These are phyloP conservation scores for Rhynchosporium agropyri DNA, from an alignment of 2,329 filamentous ascomycete species.

Conservation along the genomic window DNA sequence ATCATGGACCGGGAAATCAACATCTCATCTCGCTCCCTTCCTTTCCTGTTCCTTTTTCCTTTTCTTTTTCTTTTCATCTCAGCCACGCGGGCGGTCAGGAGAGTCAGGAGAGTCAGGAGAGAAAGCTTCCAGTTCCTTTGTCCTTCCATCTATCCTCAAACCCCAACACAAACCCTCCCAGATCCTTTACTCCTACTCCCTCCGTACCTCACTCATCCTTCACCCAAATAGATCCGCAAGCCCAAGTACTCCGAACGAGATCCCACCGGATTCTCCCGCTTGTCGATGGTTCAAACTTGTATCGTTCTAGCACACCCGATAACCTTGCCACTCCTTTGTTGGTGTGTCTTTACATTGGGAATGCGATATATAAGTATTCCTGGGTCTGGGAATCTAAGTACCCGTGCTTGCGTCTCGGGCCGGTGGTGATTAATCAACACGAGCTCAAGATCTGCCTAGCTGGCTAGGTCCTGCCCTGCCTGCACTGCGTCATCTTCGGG, in stretches of 20 bases:
- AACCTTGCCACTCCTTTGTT: constrained; percentile 4
- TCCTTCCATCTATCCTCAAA: background rate
- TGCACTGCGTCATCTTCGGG: constrained; percentile 10
- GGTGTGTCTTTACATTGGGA: background rate
- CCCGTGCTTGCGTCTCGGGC: background rate
- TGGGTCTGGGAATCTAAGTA: too few relatives aligned
- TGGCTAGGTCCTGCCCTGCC: constrained; percentile 1
- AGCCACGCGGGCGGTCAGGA: background rate
- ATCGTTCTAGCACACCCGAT: background rate
- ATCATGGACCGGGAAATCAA: too few relatives aligned
- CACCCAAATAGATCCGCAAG: too few relatives aligned
- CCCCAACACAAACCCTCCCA: background rate
- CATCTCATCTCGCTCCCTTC: background rate
- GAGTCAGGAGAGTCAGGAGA: too few relatives aligned
- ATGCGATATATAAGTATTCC: too few relatives aligned
- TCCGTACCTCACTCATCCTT: background rate
- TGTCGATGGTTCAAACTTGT: constrained; percentile 9
- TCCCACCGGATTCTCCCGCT: background rate
- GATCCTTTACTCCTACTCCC: background rate
- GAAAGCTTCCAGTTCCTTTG: background rate
- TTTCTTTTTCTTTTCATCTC: background rate
- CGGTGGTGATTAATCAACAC: constrained; percentile 2
- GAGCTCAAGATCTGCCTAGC: background rate
- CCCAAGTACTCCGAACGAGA: too few relatives aligned
- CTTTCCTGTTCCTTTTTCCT: background rate